These are phyloP conservation scores for Bruguiera parviflora DNA, from an alignment of 345 rosid species.

Conservation along the genomic window DNA sequence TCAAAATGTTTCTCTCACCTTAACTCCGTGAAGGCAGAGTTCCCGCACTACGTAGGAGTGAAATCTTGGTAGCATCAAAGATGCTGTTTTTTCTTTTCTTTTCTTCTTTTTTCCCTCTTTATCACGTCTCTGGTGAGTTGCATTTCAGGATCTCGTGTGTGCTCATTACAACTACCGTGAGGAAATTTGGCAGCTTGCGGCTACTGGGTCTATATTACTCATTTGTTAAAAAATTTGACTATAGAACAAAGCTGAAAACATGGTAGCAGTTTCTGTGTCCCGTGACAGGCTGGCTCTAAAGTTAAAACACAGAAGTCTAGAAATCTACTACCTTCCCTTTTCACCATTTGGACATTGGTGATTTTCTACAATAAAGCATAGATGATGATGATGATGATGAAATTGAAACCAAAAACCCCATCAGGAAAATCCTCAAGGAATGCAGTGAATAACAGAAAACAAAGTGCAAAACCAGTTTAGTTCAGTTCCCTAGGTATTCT, in stretches of 20 bases:
- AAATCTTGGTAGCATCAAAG: constrained; percentile 45
- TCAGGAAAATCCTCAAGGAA: constrained; percentile 10
- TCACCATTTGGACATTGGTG: background rate
- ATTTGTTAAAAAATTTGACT: no score
- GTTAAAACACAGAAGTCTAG: constrained; percentile 1
- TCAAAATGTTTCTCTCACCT: constrained; percentile 34
- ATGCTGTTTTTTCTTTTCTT: constrained; percentile 21
- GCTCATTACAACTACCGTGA: no score
- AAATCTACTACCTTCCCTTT: constrained; percentile 5
- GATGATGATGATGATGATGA: constrained; percentile 9
- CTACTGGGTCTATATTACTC: no score
- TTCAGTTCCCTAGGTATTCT: constrained; percentile 46
- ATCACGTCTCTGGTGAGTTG: constrained; percentile 52
- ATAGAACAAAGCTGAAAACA: background rate
- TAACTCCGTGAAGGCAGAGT: constrained; percentile 42
- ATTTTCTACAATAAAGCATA: constrained; percentile 6
- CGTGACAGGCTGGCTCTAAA: constrained; percentile 39
- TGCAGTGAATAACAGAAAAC: background rate
- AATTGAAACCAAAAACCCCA: constrained; percentile 13
- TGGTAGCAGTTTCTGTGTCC: background rate
- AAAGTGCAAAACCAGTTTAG: background rate
- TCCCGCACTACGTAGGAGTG: constrained; percentile 48
- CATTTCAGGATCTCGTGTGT: no score
- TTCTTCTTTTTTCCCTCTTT: constrained; percentile 25
- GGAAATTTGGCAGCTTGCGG: no score